Conservation (phyloP, 495 filamentous ascomycete species). For the Daldinia grandis region DNA sequence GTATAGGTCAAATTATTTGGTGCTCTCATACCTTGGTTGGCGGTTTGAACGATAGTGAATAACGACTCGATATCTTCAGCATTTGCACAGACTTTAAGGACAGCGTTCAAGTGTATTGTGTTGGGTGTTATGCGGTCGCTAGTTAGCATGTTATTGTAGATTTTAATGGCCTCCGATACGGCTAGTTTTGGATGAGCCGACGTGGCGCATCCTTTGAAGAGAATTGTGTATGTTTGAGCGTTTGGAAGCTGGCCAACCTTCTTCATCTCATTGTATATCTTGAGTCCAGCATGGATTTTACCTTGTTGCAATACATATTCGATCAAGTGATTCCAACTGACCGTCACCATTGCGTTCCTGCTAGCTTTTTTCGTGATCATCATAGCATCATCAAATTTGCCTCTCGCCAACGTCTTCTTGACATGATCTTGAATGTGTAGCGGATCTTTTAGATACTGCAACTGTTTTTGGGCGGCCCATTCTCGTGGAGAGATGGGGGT, state of each 20-base stretch:
- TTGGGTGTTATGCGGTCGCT: conserved; percentile 68
- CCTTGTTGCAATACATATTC: conserved; percentile 70
- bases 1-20: conserved; percentile 80
- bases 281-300: conserved; percentile 68
- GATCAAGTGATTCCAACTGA: conserved; percentile 89
- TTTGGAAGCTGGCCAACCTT: conserved; percentile 81
- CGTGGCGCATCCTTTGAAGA: conserved; percentile 77
- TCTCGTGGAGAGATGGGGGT: conserved; percentile 22
- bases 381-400: conserved; percentile 68
- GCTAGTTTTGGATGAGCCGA: conserved; percentile 60
- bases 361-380: conserved; percentile 72
- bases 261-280: conserved; percentile 97
- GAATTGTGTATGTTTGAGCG: conserved; percentile 78
- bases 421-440: conserved; percentile 71
- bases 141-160: conserved; percentile 76
- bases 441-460: conserved; percentile 73
- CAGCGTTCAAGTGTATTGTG: conserved; percentile 85
- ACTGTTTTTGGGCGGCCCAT: conserved; percentile 58
- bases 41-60: conserved; percentile 74
- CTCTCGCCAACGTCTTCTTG: conserved; percentile 59
- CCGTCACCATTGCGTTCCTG: conserved; percentile 64
- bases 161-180: conserved; percentile 66
- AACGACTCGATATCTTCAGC: conserved; percentile 76
- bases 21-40: conserved; percentile 64
- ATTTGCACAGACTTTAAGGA: conserved; percentile 78